Conservation (phyloP, 1,284 basidiomycete genomes). For the Anthracocystis panici-leucophaei region DNA sequence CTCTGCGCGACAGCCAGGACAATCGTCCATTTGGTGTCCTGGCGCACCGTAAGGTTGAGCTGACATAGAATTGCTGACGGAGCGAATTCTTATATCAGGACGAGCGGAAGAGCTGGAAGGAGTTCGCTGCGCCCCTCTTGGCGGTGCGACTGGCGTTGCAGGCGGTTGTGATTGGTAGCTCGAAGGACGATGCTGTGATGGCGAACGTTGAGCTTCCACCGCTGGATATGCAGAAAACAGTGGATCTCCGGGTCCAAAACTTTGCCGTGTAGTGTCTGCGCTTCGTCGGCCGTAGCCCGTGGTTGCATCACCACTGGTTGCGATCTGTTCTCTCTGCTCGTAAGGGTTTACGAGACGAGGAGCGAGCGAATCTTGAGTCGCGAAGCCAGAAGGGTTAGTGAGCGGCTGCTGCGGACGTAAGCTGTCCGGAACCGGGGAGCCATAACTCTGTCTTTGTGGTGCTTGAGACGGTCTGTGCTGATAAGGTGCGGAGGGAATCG, state of each 20-base stretch:
- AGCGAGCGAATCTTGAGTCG: neutral
- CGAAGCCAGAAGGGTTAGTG: neutral
- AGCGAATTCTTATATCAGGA: neutral
- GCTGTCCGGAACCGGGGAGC: neutral
- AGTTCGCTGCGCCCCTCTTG: neutral
- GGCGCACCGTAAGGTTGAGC: constrained; percentile 14
- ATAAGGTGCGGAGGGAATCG: neutral
- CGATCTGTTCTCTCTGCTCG: constrained; percentile 13
- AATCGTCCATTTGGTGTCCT: constrained; percentile 40
- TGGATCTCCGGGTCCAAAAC: constrained; percentile 39
- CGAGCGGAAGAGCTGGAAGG: neutral
- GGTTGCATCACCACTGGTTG: neutral
- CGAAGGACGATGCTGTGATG: neutral
- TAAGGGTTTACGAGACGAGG: constrained; percentile 33
- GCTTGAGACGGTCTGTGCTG: neutral
- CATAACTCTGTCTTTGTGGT: neutral
- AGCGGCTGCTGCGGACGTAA: constrained; percentile 1
- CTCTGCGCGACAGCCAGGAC: constrained; percentile 49
- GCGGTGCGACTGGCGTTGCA: neutral
- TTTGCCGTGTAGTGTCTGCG: constrained; percentile 1
- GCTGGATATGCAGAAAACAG: constrained; percentile 16
- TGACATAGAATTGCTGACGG: neutral
- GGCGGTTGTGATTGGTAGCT: neutral
- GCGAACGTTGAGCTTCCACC: neutral
- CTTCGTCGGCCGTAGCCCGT: neutral